These are phyloP conservation scores for Asterionellopsis glacialis DNA, from an alignment of 108 stramenopile species.

Conservation along the genomic window DNA sequence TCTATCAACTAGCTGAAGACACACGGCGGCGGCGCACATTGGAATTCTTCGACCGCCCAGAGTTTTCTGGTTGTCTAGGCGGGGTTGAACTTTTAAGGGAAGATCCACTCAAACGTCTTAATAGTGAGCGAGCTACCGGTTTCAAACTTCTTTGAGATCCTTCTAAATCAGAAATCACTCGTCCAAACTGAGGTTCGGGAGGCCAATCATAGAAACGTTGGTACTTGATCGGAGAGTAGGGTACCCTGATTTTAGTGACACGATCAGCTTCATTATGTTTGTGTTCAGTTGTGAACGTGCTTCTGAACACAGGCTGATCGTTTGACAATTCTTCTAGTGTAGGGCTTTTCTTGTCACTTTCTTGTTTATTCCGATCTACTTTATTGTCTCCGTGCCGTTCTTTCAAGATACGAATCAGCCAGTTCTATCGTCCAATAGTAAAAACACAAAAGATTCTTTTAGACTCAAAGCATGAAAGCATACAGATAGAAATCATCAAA, in stretches of 20 bases:
- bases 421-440: background rate
- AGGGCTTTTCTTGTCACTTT: background rate
- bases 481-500: too few relatives aligned
- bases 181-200: conserved; percentile 45
- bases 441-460: too few relatives aligned
- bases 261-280: background rate
- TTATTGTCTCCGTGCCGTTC: background rate
- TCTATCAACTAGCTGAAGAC: too few relatives aligned
- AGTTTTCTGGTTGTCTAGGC: too few relatives aligned
- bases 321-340: background rate
- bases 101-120: too few relatives aligned
- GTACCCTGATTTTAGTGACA: conserved; percentile 15
- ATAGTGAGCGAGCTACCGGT: too few relatives aligned
- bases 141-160: too few relatives aligned
- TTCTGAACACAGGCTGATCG: background rate
- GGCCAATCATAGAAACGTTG: conserved; percentile 75
- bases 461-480: too few relatives aligned
- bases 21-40: too few relatives aligned
- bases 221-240: conserved; percentile 48
- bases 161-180: conserved; percentile 6
- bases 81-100: too few relatives aligned
- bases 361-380: background rate
- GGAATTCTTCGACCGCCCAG: too few relatives aligned
- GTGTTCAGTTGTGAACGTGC: background rate
- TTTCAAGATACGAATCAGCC: background rate